Percentiles rank a stretch among this genome's conserved stretches.
phyloP scores from a whole-genome alignment of 352 stramenopile species.

The Phytopythium oedochilum region DNA sequence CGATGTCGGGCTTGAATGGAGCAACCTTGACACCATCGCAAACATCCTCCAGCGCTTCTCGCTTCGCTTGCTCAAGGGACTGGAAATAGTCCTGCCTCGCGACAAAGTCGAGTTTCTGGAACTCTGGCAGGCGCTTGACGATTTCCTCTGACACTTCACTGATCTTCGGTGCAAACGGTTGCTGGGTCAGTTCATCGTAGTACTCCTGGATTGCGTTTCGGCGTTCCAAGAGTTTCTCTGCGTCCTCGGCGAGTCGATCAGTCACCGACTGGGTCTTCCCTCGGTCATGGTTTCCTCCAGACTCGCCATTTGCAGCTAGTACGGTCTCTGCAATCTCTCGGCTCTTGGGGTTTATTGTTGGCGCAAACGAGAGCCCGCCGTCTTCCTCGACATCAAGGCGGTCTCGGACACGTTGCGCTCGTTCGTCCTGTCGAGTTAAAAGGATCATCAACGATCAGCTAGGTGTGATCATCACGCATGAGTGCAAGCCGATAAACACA shows the following conservation, averaged over 20 bases:
- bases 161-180: conserved; percentile 56
- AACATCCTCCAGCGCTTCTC: conserved; percentile 48
- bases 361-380: conserved; percentile 31
- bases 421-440: conserved; percentile 21
- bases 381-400: conserved; percentile 37
- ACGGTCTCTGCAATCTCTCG: conserved; percentile 50
- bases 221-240: conserved; percentile 38
- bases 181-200: conserved; percentile 56
- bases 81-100: conserved; percentile 66
- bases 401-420: conserved; percentile 39
- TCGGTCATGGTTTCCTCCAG: background rate
- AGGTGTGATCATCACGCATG: background rate
- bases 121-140: conserved; percentile 59
- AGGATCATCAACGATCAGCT: background rate
- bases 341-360: conserved; percentile 64
- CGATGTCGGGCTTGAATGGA: conserved; percentile 77
- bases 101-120: conserved; percentile 68
- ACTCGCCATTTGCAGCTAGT: conserved; percentile 18
- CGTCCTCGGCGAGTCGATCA: conserved; percentile 47
- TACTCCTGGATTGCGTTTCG: conserved; percentile 60
- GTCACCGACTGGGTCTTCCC: conserved; percentile 28
- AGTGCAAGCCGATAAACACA: background rate
- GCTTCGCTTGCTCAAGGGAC: conserved; percentile 50
- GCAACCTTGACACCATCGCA: conserved; percentile 28
- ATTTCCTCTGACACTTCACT: conserved; percentile 47